These are phyloP conservation scores for Diddensiella caesifluorescens DNA, from an alignment of 805 yeast species.

Conservation along the genomic window DNA sequence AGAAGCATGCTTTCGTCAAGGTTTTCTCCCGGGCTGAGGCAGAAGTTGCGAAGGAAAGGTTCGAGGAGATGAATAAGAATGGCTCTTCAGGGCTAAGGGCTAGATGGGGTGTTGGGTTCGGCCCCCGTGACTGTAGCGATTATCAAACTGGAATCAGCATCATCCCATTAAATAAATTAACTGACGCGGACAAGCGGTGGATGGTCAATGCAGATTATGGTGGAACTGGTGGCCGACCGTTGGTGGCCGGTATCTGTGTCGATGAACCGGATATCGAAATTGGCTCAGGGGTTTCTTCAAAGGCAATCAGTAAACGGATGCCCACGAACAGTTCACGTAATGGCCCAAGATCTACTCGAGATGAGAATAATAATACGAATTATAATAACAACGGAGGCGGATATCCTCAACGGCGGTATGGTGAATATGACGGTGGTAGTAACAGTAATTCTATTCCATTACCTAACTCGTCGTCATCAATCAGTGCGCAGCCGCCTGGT, in stretches of 20 bases:
- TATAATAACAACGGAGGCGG: neutral
- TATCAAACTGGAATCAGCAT: slow-evolving; percentile 85
- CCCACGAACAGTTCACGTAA: slow-evolving; percentile 82
- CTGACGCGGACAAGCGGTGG: slow-evolving; percentile 94
- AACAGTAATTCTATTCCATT: slow-evolving; percentile 1
- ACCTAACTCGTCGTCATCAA: slow-evolving; percentile 6
- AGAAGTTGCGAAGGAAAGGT: slow-evolving; percentile 67
- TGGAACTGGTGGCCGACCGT: slow-evolving; percentile 86
- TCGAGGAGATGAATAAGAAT: slow-evolving; percentile 53
- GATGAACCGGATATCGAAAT: slow-evolving; percentile 98
- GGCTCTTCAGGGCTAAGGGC: slow-evolving; percentile 67
- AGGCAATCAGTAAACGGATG: slow-evolving; percentile 86
- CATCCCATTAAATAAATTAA: slow-evolving; percentile 79
- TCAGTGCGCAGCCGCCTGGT: neutral
- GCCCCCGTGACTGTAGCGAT: slow-evolving; percentile 97
- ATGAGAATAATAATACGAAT: slow-evolving; percentile 6
- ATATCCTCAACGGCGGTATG: neutral
- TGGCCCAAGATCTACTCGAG: slow-evolving; percentile 69
- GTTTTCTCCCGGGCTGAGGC: slow-evolving; percentile 91
- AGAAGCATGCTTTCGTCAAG: slow-evolving; percentile 94
- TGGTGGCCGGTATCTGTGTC: slow-evolving; percentile 72
- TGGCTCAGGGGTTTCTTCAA: slow-evolving; percentile 89
- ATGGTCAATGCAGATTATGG: slow-evolving; percentile 90
- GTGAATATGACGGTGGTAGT: slow-evolving; percentile 5
- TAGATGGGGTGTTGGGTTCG: slow-evolving; percentile 98